Conservation (phyloP, 345 rosid species). For the Rhodomyrtus tomentosa region DNA sequence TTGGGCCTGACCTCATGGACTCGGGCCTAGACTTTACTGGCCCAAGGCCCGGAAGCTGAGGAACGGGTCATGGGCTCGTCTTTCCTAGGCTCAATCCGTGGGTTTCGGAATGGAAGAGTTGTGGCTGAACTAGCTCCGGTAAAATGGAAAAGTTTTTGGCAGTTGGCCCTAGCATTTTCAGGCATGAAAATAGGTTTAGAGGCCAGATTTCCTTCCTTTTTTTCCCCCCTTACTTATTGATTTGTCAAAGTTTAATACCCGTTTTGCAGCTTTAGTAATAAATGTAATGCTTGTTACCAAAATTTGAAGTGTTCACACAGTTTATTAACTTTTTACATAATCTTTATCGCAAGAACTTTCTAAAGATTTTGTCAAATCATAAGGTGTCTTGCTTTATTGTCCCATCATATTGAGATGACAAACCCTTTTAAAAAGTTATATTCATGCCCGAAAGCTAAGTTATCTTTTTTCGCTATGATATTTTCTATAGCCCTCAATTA, state of each 20-base stretch:
- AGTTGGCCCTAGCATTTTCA: not conserved
- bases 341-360: not conserved
- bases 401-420: rapidly evolving
- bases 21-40: too few relatives aligned
- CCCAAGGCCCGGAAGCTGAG: too few relatives aligned
- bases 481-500: not conserved
- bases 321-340: not conserved
- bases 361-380: not conserved
- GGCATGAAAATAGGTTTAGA: too few relatives aligned
- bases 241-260: too few relatives aligned
- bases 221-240: too few relatives aligned
- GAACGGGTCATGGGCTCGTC: too few relatives aligned
- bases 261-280: too few relatives aligned
- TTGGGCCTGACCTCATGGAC: not conserved
- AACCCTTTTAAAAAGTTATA: not conserved
- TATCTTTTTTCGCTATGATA: not conserved
- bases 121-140: not conserved
- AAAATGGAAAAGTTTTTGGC: not conserved
- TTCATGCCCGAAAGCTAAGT: not conserved
- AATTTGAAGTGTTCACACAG: too few relatives aligned
- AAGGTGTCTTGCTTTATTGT: not conserved
- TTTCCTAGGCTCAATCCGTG: not conserved
- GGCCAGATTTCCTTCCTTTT: too few relatives aligned
- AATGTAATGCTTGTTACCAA: too few relatives aligned
- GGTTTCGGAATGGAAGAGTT: too few relatives aligned